A percentile compares a stretch with the other conserved stretches of the same genome.
Evolutionary conservation across 1,139 yeast species (phyloP).

Genomic region (Yamadazyma kanchanaburiensis): DNA sequence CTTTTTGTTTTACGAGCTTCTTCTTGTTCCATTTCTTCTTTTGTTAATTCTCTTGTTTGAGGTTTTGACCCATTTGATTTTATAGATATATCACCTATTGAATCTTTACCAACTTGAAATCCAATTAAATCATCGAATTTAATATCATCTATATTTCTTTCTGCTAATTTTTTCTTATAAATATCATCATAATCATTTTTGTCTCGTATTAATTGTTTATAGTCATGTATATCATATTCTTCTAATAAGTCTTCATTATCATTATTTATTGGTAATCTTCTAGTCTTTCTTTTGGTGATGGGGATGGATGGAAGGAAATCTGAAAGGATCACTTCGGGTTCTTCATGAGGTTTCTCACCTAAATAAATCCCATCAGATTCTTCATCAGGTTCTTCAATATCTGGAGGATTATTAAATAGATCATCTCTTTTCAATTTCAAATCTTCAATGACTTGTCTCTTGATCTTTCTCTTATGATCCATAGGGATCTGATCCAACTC

Average conservation of each 20-base stretch:
- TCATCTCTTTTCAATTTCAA: conserved; percentile 20
- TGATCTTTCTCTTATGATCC: conserved; percentile 37
- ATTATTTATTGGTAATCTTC: conserved; percentile 30
- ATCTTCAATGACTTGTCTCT: conserved; percentile 33
- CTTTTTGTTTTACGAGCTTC: conserved; percentile 20
- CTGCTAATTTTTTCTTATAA: conserved; percentile 16
- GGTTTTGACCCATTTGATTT: conserved; percentile 5
- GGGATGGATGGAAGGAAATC: conserved; percentile 26
- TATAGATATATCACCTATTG: conserved; percentile 7
- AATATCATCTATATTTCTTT: conserved; percentile 22
- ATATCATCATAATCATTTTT: conserved; percentile 29
- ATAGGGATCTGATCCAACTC: conserved; percentile 19
- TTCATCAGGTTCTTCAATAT: not conserved
- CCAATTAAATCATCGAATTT: conserved; percentile 31
- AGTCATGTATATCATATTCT: conserved; percentile 39
- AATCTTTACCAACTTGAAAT: conserved; percentile 31
- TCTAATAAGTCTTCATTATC: conserved; percentile 33
- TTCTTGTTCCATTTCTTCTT: conserved; percentile 27
- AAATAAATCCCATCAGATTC: conserved; percentile 34
- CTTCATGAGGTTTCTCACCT: conserved; percentile 18
- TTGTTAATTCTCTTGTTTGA: conserved; percentile 18
- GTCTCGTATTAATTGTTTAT: conserved; percentile 21
- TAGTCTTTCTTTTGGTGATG: conserved; percentile 17
- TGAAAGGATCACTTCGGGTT: conserved; percentile 16
- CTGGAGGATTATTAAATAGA: conserved; percentile 10